These are phyloP conservation scores for Alternaria postmessia DNA, from an alignment of 2,329 filamentous ascomycete species.

Conservation along the genomic window DNA sequence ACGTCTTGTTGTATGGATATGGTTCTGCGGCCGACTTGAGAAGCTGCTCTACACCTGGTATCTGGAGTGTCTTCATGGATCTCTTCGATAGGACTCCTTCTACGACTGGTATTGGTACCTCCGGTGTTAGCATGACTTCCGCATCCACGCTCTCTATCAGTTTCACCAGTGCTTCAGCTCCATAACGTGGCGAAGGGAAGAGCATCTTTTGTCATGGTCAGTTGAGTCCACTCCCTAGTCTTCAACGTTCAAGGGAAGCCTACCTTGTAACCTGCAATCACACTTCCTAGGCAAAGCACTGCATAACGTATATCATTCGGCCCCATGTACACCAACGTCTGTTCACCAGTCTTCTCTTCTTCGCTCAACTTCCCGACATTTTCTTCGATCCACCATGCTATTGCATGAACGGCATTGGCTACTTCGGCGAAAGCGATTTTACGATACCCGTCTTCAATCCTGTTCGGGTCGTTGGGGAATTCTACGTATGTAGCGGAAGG, in stretches of 20 bases:
- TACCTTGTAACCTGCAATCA: slow-evolving; percentile 53
- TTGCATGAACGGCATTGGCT: slow-evolving; percentile 37
- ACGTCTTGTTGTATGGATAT: slow-evolving; percentile 32
- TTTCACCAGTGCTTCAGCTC: slow-evolving; percentile 24
- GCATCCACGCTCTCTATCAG: slow-evolving; percentile 30
- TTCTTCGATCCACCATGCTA: slow-evolving; percentile 38
- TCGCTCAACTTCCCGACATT: slow-evolving; percentile 35
- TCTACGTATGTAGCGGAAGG: slow-evolving; percentile 12
- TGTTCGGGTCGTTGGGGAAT: slow-evolving; percentile 6
- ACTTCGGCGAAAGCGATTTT: slow-evolving; percentile 37
- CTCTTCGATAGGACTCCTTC: slow-evolving; percentile 21
- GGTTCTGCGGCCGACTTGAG: slow-evolving; percentile 15
- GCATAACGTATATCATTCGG: slow-evolving; percentile 51
- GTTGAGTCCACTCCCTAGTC: background rate
- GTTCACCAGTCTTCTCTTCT: slow-evolving; percentile 26
- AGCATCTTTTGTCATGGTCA: slow-evolving; percentile 20
- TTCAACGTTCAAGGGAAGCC: background rate
- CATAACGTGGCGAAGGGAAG: slow-evolving; percentile 33
- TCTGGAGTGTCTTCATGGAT: slow-evolving; percentile 19
- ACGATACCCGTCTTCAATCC: slow-evolving; percentile 34
- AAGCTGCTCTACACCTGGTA: slow-evolving; percentile 26
- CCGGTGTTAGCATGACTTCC: slow-evolving; percentile 26
- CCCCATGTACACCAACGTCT: slow-evolving; percentile 35
- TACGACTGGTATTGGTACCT: slow-evolving; percentile 18
- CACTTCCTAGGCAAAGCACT: slow-evolving; percentile 47